Evolutionary conservation across 306 rosid species (phyloP).

Genomic region (Lithocarpus polystachyus): DNA sequence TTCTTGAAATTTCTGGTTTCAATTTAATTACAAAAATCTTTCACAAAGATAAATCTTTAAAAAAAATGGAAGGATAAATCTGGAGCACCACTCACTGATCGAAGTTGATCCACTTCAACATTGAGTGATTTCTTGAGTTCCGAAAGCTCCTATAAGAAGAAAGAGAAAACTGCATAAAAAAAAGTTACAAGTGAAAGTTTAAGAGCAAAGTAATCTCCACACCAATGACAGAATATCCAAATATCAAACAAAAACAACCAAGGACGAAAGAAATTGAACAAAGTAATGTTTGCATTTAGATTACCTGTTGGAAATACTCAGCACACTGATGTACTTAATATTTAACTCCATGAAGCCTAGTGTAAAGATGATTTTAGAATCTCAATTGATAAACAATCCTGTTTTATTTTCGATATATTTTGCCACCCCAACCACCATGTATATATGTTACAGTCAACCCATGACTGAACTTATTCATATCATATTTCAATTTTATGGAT

Average conservation of each 20-base stretch:
- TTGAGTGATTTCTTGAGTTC: constrained; percentile 93
- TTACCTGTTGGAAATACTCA: background rate
- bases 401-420: background rate
- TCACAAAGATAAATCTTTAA: background rate
- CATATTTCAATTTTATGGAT: background rate
- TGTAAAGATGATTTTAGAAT: background rate
- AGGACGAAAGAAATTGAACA: constrained; percentile 8
- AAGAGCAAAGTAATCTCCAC: background rate
- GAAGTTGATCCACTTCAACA: constrained; percentile 87
- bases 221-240: background rate
- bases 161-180: background rate
- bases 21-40: constrained; percentile 1
- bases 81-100: constrained; percentile 54
- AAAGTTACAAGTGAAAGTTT: background rate
- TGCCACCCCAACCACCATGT: background rate
- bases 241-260: constrained; percentile 3
- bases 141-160: constrained; percentile 67
- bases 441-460: background rate
- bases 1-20: constrained; percentile 82
- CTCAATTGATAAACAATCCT: background rate
- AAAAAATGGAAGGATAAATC: constrained; percentile 5
- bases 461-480: background rate
- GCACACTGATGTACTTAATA: background rate
- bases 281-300: background rate
- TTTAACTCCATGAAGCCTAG: background rate